A percentile compares a stretch with the other conserved stretches of the same genome.
Evolutionary conservation across 2,329 filamentous ascomycete genomes (phyloP).

Genomic region (Fusarium sterilihyphosum): DNA sequence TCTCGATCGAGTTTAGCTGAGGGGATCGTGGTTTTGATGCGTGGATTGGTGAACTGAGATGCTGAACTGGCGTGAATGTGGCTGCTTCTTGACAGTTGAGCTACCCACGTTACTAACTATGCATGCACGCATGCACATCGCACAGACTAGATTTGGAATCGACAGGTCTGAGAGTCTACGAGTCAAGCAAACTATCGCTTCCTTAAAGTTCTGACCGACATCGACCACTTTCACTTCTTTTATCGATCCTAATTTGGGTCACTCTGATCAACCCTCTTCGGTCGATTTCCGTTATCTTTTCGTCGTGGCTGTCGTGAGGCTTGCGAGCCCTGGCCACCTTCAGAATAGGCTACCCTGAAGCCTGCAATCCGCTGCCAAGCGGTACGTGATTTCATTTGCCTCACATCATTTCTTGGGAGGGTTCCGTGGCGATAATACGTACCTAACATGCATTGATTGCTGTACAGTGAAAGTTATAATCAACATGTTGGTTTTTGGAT

Average conservation of each 20-base stretch:
- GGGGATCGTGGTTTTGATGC: background rate
- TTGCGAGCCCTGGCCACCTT: background rate
- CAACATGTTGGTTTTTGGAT: too few species aligned
- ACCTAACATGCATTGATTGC: fast-evolving
- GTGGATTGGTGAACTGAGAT: background rate
- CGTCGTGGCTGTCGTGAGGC: background rate
- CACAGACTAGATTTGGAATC: background rate
- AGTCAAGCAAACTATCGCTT: background rate
- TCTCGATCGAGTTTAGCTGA: background rate
- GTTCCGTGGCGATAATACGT: background rate
- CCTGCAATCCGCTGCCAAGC: too few species aligned
- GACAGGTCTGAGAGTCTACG: background rate
- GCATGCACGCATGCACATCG: background rate
- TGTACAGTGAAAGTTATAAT: background rate
- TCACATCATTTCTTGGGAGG: background rate
- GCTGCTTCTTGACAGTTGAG: background rate
- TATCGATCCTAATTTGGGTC: background rate
- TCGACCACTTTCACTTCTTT: background rate
- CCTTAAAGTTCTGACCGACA: background rate
- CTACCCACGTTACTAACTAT: background rate
- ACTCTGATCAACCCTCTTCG: background rate
- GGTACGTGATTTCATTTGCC: background rate
- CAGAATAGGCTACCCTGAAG: background rate
- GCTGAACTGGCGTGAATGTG: background rate
- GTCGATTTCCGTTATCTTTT: background rate